Evolutionary conservation across 2,329 filamentous ascomycete genomes (phyloP).

Genomic region (Arthrinium phaeospermum): DNA sequence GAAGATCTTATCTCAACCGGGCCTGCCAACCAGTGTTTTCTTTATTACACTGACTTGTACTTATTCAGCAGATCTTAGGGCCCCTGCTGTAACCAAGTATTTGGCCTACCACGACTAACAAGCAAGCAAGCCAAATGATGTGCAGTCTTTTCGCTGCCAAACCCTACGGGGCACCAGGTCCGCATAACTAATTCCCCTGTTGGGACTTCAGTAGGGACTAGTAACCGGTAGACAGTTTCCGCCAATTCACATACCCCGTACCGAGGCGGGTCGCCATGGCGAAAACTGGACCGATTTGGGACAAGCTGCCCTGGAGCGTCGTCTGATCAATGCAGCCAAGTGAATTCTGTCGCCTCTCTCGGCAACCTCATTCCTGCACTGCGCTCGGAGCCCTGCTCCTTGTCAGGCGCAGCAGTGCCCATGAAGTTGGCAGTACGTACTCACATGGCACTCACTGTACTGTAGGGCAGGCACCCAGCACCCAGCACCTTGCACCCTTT

Average conservation of each 20-base stretch:
- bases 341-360: not conserved
- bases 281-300: not conserved
- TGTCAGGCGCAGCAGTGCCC: not conserved
- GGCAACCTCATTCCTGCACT: not conserved
- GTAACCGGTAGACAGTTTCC: not conserved
- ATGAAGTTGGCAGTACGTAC: not conserved
- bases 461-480: not conserved
- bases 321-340: not conserved
- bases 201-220: not conserved
- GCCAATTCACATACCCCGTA: not conserved
- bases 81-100: not conserved
- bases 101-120: not conserved
- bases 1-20: constrained; percentile 8
- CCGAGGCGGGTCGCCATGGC: not conserved
- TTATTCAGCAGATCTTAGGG: not conserved
- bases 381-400: not conserved
- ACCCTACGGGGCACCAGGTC: not conserved
- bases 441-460: not conserved
- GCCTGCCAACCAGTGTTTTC: not conserved
- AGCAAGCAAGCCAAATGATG: not conserved
- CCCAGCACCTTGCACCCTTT: not conserved
- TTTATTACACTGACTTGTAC: not conserved
- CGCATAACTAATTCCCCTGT: not conserved
- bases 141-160: not conserved
- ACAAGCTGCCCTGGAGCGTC: not conserved